Base-by-base conservation (phyloP, 345 rosid species). In the Angophora floribunda region DNA sequence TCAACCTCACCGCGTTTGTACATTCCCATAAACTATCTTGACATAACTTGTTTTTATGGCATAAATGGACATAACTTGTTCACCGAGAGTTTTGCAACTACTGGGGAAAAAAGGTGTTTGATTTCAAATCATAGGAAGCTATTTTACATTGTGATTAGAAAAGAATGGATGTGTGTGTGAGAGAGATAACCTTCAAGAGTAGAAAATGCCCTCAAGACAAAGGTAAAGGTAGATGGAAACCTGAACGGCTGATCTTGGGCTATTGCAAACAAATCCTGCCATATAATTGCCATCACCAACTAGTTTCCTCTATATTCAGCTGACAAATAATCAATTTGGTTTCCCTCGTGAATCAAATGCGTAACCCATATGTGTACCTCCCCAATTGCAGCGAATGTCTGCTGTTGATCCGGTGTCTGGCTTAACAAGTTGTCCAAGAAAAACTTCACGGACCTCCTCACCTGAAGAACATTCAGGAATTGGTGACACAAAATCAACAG, bases 231-330 rank as follows among this genome's bases (percentile, higher is more conserved):
- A 87, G 98, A 94, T 57, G 99, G 99, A 88, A 97, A 95, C 85
- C 98, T 95, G 89, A 97, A 96, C 82, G 98, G 99, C 89, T 97
- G 99, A 90, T 97, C 99, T 88, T 92, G 98, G 85, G 99, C 96
- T 89, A 97, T 94, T 89, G 99, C 95, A 94, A 97, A 96, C 91
- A 97, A 93, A 89, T 97, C 99, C 99, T 97, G 95, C 92, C 87
- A 86, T 52, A 86, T 24, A 78, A 52, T 78, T 3, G 85, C 86
- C 65, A 36, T 49, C 52, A 70, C 28, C 44, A 45, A 16, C 9
- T 22, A 75, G 49, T 75, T 75, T 75, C 28, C 84, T 41, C 84
- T 75, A 75, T 75, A 75, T 19, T 41, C 26, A 49, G 61, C 52
- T 4, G 5, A 3, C 47, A 82, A 86, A 47, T n/a, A 32, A 13